Evolutionary conservation across 495 filamentous ascomycete species (phyloP).

Genomic region (Aspergillus baeticus): DNA sequence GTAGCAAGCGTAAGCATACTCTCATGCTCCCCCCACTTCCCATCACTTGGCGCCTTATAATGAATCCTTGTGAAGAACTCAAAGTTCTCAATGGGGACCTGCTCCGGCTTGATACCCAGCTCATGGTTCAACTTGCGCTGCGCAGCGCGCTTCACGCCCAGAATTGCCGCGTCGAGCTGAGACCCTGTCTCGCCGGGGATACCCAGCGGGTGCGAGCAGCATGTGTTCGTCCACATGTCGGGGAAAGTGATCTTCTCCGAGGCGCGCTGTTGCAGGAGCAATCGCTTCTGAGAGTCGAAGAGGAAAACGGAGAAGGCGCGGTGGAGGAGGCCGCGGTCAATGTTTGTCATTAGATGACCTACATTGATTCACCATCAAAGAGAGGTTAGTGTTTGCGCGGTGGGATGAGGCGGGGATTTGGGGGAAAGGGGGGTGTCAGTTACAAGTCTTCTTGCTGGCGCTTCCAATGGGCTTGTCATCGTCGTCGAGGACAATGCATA

Average conservation of each 20-base stretch:
- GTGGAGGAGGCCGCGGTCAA: slow-evolving; percentile 90
- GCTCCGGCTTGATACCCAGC: slow-evolving; percentile 83
- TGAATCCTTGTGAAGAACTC: slow-evolving; percentile 95
- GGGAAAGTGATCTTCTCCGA: slow-evolving; percentile 99
- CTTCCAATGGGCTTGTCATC: slow-evolving; percentile 93
- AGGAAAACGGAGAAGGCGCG: slow-evolving; percentile 97
- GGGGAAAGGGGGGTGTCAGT: slow-evolving; percentile 25
- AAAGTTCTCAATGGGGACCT: slow-evolving; percentile 91
- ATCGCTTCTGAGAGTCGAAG: slow-evolving; percentile 83
- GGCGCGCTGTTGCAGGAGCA: slow-evolving; percentile 94
- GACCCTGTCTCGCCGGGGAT: slow-evolving; percentile 88
- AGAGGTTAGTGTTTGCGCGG: not conserved
- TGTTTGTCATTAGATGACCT: slow-evolving; percentile 99
- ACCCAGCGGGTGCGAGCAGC: slow-evolving; percentile 95
- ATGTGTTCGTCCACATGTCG: slow-evolving; percentile 99
- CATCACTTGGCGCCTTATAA: slow-evolving; percentile 95
- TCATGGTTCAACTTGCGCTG: slow-evolving; percentile 93
- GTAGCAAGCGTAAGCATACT: slow-evolving; percentile 56
- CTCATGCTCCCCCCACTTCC: slow-evolving; percentile 98
- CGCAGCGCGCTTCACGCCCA: slow-evolving; percentile 86
- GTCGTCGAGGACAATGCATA: slow-evolving; percentile 94
- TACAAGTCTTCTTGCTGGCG: slow-evolving; percentile 98
- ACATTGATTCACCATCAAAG: not conserved
- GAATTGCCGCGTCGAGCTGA: slow-evolving; percentile 73
- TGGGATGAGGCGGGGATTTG: not conserved